Evolutionary conservation across 2,329 filamentous ascomycete genomes (phyloP), one percentile per base, ranked within the genome.

Genomic region (Boeremia lycopersici): DNA sequence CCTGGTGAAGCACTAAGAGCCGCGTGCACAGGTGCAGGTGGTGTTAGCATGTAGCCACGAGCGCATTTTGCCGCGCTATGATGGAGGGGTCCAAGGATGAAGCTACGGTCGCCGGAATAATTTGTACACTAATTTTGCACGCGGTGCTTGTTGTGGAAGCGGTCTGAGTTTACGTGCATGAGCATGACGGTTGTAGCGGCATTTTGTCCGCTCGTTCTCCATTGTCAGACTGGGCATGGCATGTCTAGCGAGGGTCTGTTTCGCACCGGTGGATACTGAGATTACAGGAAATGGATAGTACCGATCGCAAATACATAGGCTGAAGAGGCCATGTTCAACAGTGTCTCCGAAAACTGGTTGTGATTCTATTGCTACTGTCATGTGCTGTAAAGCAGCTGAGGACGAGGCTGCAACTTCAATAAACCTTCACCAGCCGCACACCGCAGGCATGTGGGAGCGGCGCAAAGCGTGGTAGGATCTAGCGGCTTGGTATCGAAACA

Each of bases 101-200:
- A 11, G 4, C 26, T 10, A 40, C 28, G 29, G 13, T 42, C 25
- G 53, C 39, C 58, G 62, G 63, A 46, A 52, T 38, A 56, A 59
- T 48, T 47, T 50, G 41, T 60, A 55, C 46, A 58, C 55, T 57
- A 56, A 50, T 57, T 33, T 49, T 59, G 59, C 61, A 53, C 45
- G 44, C 38, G 34, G 23, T 48, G 28, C 42, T 30, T 34, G 34
- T 47, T 48, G 31, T 40, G 44, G 36, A 48, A 31, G 34, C 35
- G 29, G 49, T 42, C 41, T 51, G 45, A 42, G 19, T 58, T 49
- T 44, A 47, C 43, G 48, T 43, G 61, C 59, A 62, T 65, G 48
- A 47, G 40, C 40, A 50, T 49, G 57, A 62, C 64, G 62, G 65
- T 64, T 56, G 56, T 57, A 48, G 60, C 57, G 60, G 56, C 61